These are phyloP conservation scores for Paramecium biaurelia DNA, from an alignment of 73 alveolate species.

Conservation along the genomic window DNA sequence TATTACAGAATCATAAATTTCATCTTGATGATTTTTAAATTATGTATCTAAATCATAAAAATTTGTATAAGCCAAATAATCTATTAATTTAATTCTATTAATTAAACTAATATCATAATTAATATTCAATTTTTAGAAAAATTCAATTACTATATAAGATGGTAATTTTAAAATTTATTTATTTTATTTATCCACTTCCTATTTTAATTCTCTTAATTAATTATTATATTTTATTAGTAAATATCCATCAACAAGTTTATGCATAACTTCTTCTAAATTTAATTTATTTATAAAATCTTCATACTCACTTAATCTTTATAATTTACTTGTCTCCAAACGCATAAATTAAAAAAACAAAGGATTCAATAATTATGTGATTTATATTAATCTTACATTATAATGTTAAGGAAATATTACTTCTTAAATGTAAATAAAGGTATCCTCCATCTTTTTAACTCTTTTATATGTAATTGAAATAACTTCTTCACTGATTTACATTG, in stretches of 20 bases:
- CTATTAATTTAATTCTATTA: not conserved
- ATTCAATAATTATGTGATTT: not conserved
- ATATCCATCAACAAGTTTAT: not conserved
- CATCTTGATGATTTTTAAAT: not conserved
- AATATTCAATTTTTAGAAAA: not conserved
- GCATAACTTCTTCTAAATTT: conserved; percentile 7
- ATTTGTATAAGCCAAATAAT: not conserved
- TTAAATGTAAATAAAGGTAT: not conserved
- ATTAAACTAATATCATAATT: not conserved
- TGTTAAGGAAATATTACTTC: conserved; percentile 5
- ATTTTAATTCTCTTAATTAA: not conserved
- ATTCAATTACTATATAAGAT: not conserved
- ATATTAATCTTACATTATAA: not conserved
- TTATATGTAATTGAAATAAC: not conserved
- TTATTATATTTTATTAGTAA: not conserved
- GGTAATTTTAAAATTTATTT: not conserved
- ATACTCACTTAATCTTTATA: not conserved
- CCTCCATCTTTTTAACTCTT: not conserved
- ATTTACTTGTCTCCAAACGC: not conserved
- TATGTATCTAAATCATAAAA: not conserved
- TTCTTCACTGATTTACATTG: not conserved
- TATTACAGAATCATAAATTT: not conserved
- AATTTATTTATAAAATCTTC: not conserved
- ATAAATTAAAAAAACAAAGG: not conserved
- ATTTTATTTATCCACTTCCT: not conserved